Percentiles rank a stretch among this genome's conserved stretches.
Conservation (phyloP, 2,329 filamentous ascomycete genomes). For the Aspergillus eucalypticola region DNA sequence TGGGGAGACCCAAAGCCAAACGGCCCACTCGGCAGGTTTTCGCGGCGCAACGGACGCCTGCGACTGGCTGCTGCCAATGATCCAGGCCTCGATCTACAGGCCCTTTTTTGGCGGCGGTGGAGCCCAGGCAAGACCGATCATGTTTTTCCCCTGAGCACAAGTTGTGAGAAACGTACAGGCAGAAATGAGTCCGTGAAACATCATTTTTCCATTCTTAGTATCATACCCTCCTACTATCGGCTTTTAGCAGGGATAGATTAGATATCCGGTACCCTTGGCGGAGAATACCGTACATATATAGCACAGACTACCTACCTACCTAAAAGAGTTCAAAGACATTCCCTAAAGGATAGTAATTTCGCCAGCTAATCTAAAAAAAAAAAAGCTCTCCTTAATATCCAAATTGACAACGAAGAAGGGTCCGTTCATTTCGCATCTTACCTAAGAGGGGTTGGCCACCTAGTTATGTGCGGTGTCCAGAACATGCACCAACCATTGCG, state of each 20-base stretch:
- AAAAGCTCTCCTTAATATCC: not conserved
- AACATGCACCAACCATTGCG: not conserved
- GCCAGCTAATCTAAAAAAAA: not conserved
- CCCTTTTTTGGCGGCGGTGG: conserved; percentile 12
- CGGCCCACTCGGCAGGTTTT: conserved; percentile 11
- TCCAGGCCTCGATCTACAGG: conserved; percentile 14
- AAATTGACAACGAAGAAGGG: not conserved
- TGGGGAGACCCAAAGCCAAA: not conserved
- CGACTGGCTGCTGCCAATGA: conserved; percentile 12
- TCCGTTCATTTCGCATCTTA: conserved; percentile 1
- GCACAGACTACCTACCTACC: not conserved
- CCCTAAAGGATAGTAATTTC: not conserved
- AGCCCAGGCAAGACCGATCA: not conserved
- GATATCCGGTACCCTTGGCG: not conserved
- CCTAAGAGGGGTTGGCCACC: not conserved
- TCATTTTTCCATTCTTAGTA: not conserved
- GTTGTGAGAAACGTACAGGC: not conserved
- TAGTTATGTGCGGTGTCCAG: not conserved
- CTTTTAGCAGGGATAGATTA: not conserved
- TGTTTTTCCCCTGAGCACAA: not conserved
- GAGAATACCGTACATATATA: not conserved
- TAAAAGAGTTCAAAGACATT: not conserved
- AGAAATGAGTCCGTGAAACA: not conserved
- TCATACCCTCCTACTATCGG: not conserved
- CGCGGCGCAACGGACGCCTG: not conserved